Evolutionary conservation across 129 eudicot species (phyloP).

Genomic region (Flaveria sonorensis): DNA sequence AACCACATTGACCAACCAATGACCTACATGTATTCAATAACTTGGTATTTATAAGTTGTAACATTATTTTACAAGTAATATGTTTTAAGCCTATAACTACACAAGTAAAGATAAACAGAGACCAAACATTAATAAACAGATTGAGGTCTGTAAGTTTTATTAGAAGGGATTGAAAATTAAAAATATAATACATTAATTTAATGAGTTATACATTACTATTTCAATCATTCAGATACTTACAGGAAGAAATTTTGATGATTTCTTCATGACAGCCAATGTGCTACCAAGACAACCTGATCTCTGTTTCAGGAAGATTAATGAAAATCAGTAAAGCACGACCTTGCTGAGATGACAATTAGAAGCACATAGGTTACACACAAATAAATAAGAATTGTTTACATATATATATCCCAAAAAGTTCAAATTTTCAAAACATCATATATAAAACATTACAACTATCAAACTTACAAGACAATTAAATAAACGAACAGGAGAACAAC

Average conservation of each 20-base stretch:
- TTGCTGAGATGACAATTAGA: conserved; percentile 23
- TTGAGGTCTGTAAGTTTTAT: not conserved
- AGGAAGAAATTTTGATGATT: conserved; percentile 90
- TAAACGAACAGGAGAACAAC: not conserved
- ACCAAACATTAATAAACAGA: conserved; percentile 1
- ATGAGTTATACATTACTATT: not conserved
- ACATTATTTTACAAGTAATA: not conserved
- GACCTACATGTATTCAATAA: conserved; percentile 57
- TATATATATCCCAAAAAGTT: not conserved
- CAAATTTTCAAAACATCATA: not conserved
- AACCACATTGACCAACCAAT: conserved; percentile 99
- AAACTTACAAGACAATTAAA: not conserved
- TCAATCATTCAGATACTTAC: conserved; percentile 53
- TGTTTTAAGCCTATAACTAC: conserved; percentile 3
- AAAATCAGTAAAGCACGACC: conserved; percentile 21
- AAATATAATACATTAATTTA: not conserved
- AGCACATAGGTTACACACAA: not conserved
- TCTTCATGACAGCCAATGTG: conserved; percentile 91
- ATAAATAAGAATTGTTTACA: not conserved
- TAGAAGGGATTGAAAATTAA: conserved; percentile 1
- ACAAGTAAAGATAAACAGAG: conserved; percentile 5
- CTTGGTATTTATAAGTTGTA: not conserved
- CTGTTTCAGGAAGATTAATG: conserved; percentile 48
- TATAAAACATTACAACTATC: not conserved
- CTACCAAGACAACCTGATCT: conserved; percentile 97